Percentiles rank a stretch among this genome's conserved stretches.
These are phyloP conservation scores for Coniochaeta prunicola DNA, from an alignment of 2,329 filamentous ascomycete genomes.

Conservation along the genomic window DNA sequence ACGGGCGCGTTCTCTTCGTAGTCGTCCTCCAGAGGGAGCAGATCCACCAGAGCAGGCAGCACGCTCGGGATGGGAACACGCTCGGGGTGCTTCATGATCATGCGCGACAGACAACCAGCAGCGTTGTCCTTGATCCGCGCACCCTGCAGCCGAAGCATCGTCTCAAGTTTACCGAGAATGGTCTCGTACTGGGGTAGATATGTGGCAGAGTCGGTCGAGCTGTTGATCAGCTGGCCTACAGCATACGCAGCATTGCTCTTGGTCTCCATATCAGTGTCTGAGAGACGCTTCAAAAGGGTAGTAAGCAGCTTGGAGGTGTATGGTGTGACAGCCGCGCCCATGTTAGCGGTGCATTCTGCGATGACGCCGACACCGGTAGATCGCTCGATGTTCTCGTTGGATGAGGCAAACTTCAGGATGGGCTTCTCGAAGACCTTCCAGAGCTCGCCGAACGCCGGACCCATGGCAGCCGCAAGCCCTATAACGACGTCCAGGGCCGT, in stretches of 20 bases:
- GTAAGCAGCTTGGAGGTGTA: constrained; percentile 73
- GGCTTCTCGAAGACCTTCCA: constrained; percentile 97
- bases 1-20: constrained; percentile 95
- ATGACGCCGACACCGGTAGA: constrained; percentile 87
- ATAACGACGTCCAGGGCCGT: constrained; percentile 88
- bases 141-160: constrained; percentile 68
- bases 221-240: constrained; percentile 74
- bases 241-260: constrained; percentile 96
- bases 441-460: constrained; percentile 72
- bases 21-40: constrained; percentile 85
- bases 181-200: constrained; percentile 68
- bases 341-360: constrained; percentile 82
- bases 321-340: constrained; percentile 72
- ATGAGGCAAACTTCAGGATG: constrained; percentile 79
- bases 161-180: constrained; percentile 81
- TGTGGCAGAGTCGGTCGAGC: constrained; percentile 67
- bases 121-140: constrained; percentile 88
- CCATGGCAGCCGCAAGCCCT: constrained; percentile 75
- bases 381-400: constrained; percentile 79
- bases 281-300: constrained; percentile 76
- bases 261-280: constrained; percentile 83
- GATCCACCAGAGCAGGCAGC: constrained; percentile 68
- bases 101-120: constrained; percentile 80
- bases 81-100: constrained; percentile 87
- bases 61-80: constrained; percentile 74